A percentile compares a stretch with the other conserved stretches of the same genome.
Evolutionary conservation across 202 grass and related monocot species (phyloP).

Genomic region (Cymbopogon flexuosus): DNA sequence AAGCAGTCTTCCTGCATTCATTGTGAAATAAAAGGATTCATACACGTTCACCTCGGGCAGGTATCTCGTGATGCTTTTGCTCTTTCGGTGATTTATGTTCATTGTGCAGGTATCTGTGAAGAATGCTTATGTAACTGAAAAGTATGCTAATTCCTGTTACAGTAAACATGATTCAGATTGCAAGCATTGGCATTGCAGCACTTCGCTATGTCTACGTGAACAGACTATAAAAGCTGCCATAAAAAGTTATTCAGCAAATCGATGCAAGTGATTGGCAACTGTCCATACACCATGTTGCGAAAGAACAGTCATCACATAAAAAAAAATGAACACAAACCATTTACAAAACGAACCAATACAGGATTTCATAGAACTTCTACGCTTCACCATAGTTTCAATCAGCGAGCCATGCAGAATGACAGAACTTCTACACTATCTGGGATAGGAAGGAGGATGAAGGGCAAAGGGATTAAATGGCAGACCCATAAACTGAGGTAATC

Average conservation of each 20-base stretch:
- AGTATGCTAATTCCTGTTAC: not conserved
- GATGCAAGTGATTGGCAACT: not conserved
- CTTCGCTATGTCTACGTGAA: not conserved
- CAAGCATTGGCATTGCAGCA: not conserved
- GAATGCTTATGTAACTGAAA: not conserved
- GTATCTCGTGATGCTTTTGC: not conserved
- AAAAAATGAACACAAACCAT: not conserved
- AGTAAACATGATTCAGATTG: not conserved
- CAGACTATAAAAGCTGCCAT: not conserved
- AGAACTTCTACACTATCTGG: constrained; percentile 15
- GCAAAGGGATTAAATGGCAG: not conserved
- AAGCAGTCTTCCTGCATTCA: not conserved
- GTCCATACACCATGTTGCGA: not conserved
- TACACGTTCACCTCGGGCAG: not conserved
- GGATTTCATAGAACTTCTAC: not conserved
- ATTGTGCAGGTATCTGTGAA: not conserved
- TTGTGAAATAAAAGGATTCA: not conserved
- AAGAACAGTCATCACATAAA: not conserved
- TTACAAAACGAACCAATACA: not conserved
- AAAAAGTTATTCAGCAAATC: no score
- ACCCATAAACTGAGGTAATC: constrained; percentile 9
- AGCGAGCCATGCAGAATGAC: not conserved
- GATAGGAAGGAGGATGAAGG: not conserved
- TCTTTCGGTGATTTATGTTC: not conserved
- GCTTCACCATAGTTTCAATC: not conserved